A percentile compares a stretch with the other conserved stretches of the same genome.
Evolutionary conservation across 805 yeast species (phyloP).

Genomic region (Debaryomyces prosopidis): DNA sequence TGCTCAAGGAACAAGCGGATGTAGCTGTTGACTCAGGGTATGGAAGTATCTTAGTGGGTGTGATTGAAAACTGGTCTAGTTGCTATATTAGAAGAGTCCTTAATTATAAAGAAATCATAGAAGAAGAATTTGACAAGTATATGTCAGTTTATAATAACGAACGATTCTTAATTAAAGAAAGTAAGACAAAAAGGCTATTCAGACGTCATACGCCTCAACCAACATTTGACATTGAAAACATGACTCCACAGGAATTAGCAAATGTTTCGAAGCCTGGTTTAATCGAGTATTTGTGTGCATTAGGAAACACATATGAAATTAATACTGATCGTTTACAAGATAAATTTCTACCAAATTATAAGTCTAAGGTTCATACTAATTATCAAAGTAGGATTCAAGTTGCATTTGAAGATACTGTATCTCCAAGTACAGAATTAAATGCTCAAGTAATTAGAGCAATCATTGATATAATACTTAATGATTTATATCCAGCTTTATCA

Average conservation of each 20-base stretch:
- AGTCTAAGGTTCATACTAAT: conserved; percentile 52
- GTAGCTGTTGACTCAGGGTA: conserved; percentile 85
- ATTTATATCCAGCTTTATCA: conserved; percentile 61
- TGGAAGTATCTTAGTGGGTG: conserved; percentile 76
- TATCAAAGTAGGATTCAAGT: conserved; percentile 35
- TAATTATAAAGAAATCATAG: conserved; percentile 59
- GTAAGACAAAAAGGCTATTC: conserved; percentile 38
- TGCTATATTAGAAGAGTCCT: conserved; percentile 61
- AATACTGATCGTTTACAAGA: conserved; percentile 64
- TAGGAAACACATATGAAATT: conserved; percentile 85
- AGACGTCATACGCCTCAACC: conserved; percentile 16
- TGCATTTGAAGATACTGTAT: conserved; percentile 47
- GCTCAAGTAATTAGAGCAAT: conserved; percentile 72
- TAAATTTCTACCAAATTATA: conserved; percentile 65
- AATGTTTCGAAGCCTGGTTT: conserved; percentile 60
- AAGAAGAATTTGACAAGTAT: conserved; percentile 41
- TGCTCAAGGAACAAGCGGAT: conserved; percentile 87
- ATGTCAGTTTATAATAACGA: conserved; percentile 44
- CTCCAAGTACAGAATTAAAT: conserved; percentile 73
- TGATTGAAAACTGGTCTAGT: conserved; percentile 66
- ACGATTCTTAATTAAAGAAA: conserved; percentile 43
- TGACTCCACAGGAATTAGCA: conserved; percentile 39
- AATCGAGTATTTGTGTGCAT: conserved; percentile 76
- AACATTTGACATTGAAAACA: conserved; percentile 34
- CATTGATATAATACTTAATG: conserved; percentile 69